Base-by-base conservation (phyloP, 768 basidiomycete species). In the Russula ochroleuca region DNA sequence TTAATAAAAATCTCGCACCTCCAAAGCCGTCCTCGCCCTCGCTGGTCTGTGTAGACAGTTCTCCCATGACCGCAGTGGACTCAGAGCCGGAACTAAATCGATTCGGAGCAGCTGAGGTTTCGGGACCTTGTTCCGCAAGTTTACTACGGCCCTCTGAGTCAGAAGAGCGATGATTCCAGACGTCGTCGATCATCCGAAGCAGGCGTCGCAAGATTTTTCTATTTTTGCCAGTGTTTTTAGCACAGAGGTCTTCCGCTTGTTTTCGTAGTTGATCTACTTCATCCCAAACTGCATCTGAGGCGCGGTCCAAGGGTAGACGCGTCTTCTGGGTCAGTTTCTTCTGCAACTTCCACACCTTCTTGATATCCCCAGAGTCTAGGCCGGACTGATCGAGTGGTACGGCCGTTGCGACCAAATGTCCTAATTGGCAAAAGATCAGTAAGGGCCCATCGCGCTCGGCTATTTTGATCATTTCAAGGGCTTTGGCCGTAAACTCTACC, bases 401-500 rank as follows among this genome's bases (percentile, higher is more conserved):
- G 7, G 58, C 63, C 19, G 52, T 25, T 1, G 21, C 21, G 0
- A 21, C 57, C 45, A 64, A 25, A 35, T 53, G 37, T 14, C 51
- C 52, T 5, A 64, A 52, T 25, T 53, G 38, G 52, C 35, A 47
- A 35, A 64, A 59, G 51, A 59, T 64, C 57, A 64, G 37, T 13
- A 64, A 35, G 4, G 57, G 50, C 8, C 63, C 63, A 25, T 64
- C 63, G n/a, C 45, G 45, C 28, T 13, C n/a, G 3, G 57, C 28
- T 5, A 31, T 5, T 25, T 38, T 8, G 33, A 59, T 33, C 45
- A 33, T 47, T 33, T 49, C 57, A 25, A 13, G 33, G 3, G 63
- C 62, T n/a, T 54, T 64, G n/a, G 15, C 15, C 25, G 38, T 59
- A 37, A 59, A 59, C 7, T 59, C 51, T 10, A n/a, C n/a, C 9